Percentiles rank a stretch among this genome's conserved stretches.
Conservation (phyloP, 2,329 filamentous ascomycete species). For the Periconia digitata region DNA sequence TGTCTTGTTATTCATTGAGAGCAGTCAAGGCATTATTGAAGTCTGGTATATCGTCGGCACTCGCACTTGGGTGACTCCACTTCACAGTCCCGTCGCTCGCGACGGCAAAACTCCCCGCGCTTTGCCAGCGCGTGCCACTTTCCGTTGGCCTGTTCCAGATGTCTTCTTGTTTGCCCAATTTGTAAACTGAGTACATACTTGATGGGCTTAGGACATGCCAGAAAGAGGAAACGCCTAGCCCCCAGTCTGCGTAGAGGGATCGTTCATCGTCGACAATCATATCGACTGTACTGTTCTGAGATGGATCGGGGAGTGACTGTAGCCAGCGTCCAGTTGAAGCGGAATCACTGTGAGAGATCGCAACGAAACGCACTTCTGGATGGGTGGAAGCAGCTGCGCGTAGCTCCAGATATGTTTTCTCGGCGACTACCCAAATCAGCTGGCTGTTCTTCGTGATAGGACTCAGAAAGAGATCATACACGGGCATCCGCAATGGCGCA, state of each 20-base stretch:
- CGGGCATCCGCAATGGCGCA: constrained; percentile 74
- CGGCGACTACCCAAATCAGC: constrained; percentile 57
- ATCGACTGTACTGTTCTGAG: constrained; percentile 48
- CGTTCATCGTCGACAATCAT: constrained; percentile 64
- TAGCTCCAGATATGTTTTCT: constrained; percentile 59
- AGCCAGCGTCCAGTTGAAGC: constrained; percentile 38
- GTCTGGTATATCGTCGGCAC: constrained; percentile 58
- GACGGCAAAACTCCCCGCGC: constrained; percentile 64
- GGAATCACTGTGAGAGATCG: constrained; percentile 39
- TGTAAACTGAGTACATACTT: constrained; percentile 60
- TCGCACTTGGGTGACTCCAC: constrained; percentile 53
- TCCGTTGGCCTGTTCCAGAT: constrained; percentile 68
- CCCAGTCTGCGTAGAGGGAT: constrained; percentile 65
- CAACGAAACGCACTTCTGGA: constrained; percentile 33
- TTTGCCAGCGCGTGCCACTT: constrained; percentile 71
- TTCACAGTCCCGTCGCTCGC: constrained; percentile 55
- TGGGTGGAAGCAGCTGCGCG: constrained; percentile 28
- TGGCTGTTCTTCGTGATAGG: neutral
- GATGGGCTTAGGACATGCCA: constrained; percentile 65
- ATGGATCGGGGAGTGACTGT: constrained; percentile 23
- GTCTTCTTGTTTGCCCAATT: constrained; percentile 61
- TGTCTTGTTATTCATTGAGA: neutral
- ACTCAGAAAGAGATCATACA: constrained; percentile 52
- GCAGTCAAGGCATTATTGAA: constrained; percentile 50
- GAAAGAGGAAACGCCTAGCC: constrained; percentile 61